Base-by-base conservation (phyloP, 306 rosid genomes). In the Ormosia semicastrata region DNA sequence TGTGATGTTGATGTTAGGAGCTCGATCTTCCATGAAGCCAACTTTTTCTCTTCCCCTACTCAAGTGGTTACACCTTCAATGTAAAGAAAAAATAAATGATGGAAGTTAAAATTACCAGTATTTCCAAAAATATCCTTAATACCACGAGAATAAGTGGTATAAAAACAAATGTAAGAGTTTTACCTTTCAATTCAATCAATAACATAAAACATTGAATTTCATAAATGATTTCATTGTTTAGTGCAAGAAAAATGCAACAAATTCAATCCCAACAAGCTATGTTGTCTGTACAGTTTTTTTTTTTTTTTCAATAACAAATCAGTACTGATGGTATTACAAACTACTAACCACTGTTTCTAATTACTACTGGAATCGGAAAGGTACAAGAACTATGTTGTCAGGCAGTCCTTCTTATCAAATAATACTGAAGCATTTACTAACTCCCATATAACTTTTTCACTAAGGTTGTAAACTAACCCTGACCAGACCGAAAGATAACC, bases 11-110 rank as follows among this genome's bases (percentile, higher is more conserved):
- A 62, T 54, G 52, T 75, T 39, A 33, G 13, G 43, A 32, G 46
- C 50, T 66, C 32, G 53, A 81, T 74, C 52, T 81, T 37, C 71
- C 36, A 11, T 33, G 54, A 47, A 69, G 36, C 56, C 68, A 57
- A 46, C 69, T 43, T 54, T 75, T 56, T 53, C 73, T 36, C 71
- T 75, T 39, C 74, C 72, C 66, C 66, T 40, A 49, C 30, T 34
- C 17, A 1, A n/a, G 64, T 64, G 73, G 41, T 39, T 52, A 40
- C 49, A 77, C 57, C 74, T 77, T 29, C 83, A 79, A 57, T 15
- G 59, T 32, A 56, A 52, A 54, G 39, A 37, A 73, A 44, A 78
- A 15, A n/a, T 32, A 43, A 78, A 32, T 34, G 30, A 46, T 7
- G n/a, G 2, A 60, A 44, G 52, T 78, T 43, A 40, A 30, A 37